Evolutionary conservation across 352 stramenopile genomes (phyloP).

Genomic region (Globisporangium orthogonon): DNA sequence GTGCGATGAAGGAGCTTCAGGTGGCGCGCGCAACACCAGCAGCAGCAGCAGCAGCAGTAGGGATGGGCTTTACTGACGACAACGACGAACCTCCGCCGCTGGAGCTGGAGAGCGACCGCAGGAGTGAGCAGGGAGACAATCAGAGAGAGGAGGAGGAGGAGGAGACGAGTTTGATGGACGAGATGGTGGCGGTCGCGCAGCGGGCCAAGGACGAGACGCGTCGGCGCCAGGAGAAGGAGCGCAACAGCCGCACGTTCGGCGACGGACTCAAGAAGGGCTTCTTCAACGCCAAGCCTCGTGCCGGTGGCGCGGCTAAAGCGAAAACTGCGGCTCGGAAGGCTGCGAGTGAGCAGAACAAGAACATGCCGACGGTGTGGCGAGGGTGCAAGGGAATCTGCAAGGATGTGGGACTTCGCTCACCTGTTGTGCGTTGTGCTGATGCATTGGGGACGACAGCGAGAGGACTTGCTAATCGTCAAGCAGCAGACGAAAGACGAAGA

Average conservation of each 20-base stretch:
- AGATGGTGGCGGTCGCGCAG: constrained; percentile 57
- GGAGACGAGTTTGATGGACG: constrained; percentile 54
- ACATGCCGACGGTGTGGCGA: constrained; percentile 6
- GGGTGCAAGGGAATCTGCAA: background rate
- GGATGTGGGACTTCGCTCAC: background rate
- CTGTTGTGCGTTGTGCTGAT: too few relatives aligned
- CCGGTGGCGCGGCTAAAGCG: background rate
- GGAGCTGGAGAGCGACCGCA: constrained; percentile 16
- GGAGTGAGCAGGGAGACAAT: constrained; percentile 17
- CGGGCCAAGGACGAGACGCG: constrained; percentile 46
- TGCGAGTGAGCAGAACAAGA: constrained; percentile 9
- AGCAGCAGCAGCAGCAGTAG: background rate
- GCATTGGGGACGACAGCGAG: constrained; percentile 15
- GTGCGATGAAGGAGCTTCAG: constrained; percentile 10
- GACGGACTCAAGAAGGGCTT: constrained; percentile 71
- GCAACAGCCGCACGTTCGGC: constrained; percentile 44
- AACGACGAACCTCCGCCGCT: constrained; percentile 50
- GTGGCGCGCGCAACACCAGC: background rate
- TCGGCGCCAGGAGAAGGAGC: constrained; percentile 33
- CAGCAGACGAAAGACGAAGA: constrained; percentile 2
- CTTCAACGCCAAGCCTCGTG: constrained; percentile 26
- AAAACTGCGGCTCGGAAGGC: background rate
- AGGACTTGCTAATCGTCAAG: constrained; percentile 28
- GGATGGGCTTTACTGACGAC: constrained; percentile 14
- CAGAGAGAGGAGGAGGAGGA: constrained; percentile 10